Conservation (phyloP, 2,329 filamentous ascomycete species). For the Trichothecium sympodiale region DNA sequence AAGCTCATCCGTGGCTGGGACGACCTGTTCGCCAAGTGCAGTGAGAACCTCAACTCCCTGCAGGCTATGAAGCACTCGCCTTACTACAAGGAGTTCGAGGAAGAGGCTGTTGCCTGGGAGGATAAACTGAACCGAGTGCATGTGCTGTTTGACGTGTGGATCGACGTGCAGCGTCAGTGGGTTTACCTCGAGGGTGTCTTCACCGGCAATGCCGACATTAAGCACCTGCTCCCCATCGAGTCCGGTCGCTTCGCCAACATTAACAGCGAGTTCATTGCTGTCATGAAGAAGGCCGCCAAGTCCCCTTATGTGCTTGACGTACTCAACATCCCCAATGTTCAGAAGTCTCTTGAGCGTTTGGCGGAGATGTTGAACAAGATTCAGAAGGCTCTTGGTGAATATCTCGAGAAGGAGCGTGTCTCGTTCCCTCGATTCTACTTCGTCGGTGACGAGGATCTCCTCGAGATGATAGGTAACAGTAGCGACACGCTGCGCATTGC, state of each 20-base stretch:
- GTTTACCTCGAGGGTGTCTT: slow-evolving; percentile 99
- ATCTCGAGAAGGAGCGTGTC: slow-evolving; percentile 92
- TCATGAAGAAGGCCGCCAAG: slow-evolving; percentile 99
- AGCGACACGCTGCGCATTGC: slow-evolving; percentile 93
- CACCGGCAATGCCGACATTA: slow-evolving; percentile 97
- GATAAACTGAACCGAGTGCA: slow-evolving; percentile 96
- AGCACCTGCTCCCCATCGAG: slow-evolving; percentile 91
- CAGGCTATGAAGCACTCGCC: slow-evolving; percentile 99
- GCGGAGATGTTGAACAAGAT: slow-evolving; percentile 99
- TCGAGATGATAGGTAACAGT: slow-evolving; percentile 99
- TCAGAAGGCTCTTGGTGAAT: slow-evolving; percentile 95
- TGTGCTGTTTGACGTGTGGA: slow-evolving; percentile 98
- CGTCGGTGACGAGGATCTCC: slow-evolving; percentile 92
- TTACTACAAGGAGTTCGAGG: slow-evolving; percentile 98
- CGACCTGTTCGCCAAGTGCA: slow-evolving; percentile 95
- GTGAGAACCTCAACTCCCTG: slow-evolving; percentile 92
- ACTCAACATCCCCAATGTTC: slow-evolving; percentile 86
- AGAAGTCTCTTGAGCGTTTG: slow-evolving; percentile 88
- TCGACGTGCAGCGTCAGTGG: slow-evolving; percentile 99
- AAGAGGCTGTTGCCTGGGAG: slow-evolving; percentile 93
- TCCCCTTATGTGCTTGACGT: slow-evolving; percentile 93
- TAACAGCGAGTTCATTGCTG: slow-evolving; percentile 96
- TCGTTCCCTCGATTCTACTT: slow-evolving; percentile 99
- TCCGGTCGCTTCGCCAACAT: slow-evolving; percentile 98
- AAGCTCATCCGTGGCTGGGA: slow-evolving; percentile 96